phyloP scores from a whole-genome alignment of 495 filamentous ascomycete species.

The Daldinia caldariorum region DNA sequence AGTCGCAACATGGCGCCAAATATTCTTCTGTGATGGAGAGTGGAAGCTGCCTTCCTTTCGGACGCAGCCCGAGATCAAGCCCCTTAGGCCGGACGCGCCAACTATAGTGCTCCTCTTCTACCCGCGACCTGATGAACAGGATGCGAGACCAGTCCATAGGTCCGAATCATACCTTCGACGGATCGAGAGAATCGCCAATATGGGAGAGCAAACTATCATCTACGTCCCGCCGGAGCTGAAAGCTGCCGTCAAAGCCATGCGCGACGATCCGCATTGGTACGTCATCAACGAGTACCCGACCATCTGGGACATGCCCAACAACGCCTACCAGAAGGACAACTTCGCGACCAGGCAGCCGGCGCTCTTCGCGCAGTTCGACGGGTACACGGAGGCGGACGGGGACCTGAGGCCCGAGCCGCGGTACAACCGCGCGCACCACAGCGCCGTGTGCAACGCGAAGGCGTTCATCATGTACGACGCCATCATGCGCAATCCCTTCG shows the following conservation, averaged over 20 bases:
- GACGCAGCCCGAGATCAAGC: conserved; percentile 12
- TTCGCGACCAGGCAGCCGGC: conserved; percentile 34
- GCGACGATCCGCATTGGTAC: conserved; percentile 34
- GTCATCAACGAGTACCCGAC: conserved; percentile 33
- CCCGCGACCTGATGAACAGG: conserved; percentile 31
- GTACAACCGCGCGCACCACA: conserved; percentile 41
- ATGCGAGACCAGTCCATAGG: conserved; percentile 32
- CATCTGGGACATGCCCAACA: conserved; percentile 41
- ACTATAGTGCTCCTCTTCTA: conserved; percentile 41
- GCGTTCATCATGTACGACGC: conserved; percentile 44
- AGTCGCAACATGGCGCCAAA: not conserved
- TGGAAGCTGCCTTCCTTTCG: conserved; percentile 17
- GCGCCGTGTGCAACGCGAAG: conserved; percentile 40
- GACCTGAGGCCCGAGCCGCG: conserved; percentile 28
- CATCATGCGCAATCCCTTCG: conserved; percentile 40
- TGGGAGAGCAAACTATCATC: conserved; percentile 40
- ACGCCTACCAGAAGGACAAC: conserved; percentile 37
- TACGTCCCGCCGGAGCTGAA: conserved; percentile 33
- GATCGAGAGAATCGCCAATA: conserved; percentile 37
- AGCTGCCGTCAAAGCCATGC: conserved; percentile 24
- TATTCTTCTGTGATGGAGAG: not conserved
- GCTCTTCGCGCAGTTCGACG: conserved; percentile 46
- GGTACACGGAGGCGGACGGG: conserved; percentile 49
- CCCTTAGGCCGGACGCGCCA: conserved; percentile 26
- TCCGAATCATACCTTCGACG: conserved; percentile 34